These are phyloP conservation scores for Colletotrichum paranaense DNA, from an alignment of 2,329 filamentous ascomycete species.

Conservation along the genomic window DNA sequence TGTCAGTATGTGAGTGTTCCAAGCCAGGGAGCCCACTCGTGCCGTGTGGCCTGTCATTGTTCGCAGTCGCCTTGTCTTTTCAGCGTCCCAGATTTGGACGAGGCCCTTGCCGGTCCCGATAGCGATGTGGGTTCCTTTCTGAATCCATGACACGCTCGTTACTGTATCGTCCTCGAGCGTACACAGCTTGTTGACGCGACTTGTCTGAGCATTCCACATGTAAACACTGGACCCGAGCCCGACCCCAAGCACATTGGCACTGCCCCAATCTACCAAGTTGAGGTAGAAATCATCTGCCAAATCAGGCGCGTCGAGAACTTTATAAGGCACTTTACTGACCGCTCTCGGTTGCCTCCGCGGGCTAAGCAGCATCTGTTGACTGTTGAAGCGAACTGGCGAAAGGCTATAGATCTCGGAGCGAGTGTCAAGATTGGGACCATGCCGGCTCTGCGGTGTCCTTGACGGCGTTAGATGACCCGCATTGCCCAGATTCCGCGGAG, in stretches of 20 bases:
- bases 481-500: slow-evolving; percentile 75
- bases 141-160: slow-evolving; percentile 98
- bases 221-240: slow-evolving; percentile 94
- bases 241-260: slow-evolving; percentile 92
- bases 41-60: slow-evolving; percentile 98
- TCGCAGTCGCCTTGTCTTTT: slow-evolving; percentile 83
- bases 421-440: slow-evolving; percentile 89
- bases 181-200: slow-evolving; percentile 92
- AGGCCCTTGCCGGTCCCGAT: slow-evolving; percentile 95
- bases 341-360: slow-evolving; percentile 89
- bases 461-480: slow-evolving; percentile 89
- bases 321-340: slow-evolving; percentile 97
- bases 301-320: slow-evolving; percentile 96
- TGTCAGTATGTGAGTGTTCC: slow-evolving; percentile 97
- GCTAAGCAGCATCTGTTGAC: slow-evolving; percentile 92
- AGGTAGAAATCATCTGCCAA: slow-evolving; percentile 97
- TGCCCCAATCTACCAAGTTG: slow-evolving; percentile 98
- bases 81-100: slow-evolving; percentile 98
- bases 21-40: slow-evolving; percentile 91
- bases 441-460: slow-evolving; percentile 87
- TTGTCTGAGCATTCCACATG: slow-evolving; percentile 96
- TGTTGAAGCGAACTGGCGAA: slow-evolving; percentile 92
- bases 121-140: slow-evolving; percentile 93
- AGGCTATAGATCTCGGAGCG: slow-evolving; percentile 94
- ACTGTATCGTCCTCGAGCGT: slow-evolving; percentile 93